Base-by-base conservation (phyloP, 306 rosid species). In the Cajanus cajan region DNA sequence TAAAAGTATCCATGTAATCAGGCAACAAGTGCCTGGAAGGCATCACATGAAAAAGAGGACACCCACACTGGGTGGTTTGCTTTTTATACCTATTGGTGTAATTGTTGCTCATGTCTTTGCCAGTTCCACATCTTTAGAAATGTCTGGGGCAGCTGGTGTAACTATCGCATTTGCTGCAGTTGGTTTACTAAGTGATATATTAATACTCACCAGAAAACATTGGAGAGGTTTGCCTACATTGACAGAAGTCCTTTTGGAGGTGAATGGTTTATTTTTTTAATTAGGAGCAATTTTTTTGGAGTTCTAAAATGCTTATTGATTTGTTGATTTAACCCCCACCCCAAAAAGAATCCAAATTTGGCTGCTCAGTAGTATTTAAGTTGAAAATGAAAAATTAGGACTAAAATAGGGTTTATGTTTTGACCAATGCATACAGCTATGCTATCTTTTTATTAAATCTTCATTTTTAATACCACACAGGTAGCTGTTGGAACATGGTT, bases 21-120 rank as follows among this genome's bases (percentile, higher is more conserved):
- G 89, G 80, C 83, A 81, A 66, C 92, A 85, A 64, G 90, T 87
- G 50, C 88, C 89, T 50, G 63, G 77, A 34, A 81, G 90, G 77
- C 92, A 86, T 67, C 78, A 82, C 52, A 48, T 82, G 31, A 89
- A 81, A 78, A 89, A 65, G 82, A 75, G 84, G 65, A 91, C 93
- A 41, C 98, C 97, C 40, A 89, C 98, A 51, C 74, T 94, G 95
- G 98, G 98, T 80, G 98, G 97, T 86, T 82, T 94, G 82, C 79
- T 94, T 72, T 92, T 94, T 76, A 74, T 94, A 44, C 98, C 98
- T 13, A 41, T 92, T 33, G 98, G 98, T 78, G 71, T 95, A 63
- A 61, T 54, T 78, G 98, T 95, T 77, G 91, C 98, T 1, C 84
- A 79, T 82, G 73, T 65, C 31, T 54, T 78, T 58, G 79, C 91